Evolutionary conservation across 176 grass and related monocot genomes (phyloP), one percentile per base, ranked within the genome.

Genomic region (Panicum miliaceum): DNA sequence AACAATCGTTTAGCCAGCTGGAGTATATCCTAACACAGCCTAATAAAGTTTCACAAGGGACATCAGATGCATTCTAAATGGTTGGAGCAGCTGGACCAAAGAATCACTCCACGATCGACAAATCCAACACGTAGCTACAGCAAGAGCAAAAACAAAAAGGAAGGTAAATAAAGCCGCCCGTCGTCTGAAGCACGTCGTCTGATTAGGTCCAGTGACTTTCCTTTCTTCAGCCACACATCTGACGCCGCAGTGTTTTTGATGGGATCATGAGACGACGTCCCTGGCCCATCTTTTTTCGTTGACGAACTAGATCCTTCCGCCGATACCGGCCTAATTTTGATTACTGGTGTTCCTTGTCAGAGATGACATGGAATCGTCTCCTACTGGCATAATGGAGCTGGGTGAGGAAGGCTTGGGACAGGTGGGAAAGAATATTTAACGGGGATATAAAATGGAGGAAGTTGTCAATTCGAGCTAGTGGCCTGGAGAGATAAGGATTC

Each of bases 141-240:
- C 8, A 60, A 51, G 20, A 58, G 7, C 51, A 12, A 66, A 37
- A 48, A 20, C 23, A 4, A 1, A 48, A 48, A 9, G 19, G 20
- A 80, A 25, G 15, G 9, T 20, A 75, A 3, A n/a, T n/a, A n/a
- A 35, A 35, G 36, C 15, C 68, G 25, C 45, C 27, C 16, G 8
- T 14, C 10, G 56, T n/a, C n/a, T n/a, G 25, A 47, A 69, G 36
- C 83, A 48, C 63, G 7, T 48, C 35, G 32, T 18, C 41, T 47
- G 25, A 70, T 41, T 75, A 32, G 47, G 51, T 15, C 50, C 20
- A 20, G 15, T 67, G 29, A 6, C 29, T 66, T 52, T 68, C 34
- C 29, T 66, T 52, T 68, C 34, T 68, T 56, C 32, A 7, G 34
- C 29, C 13, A 38, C 20, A 80, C 78, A 80, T 67, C 48, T 53